Percentiles rank a stretch among this genome's conserved stretches.
phyloP scores from a whole-genome alignment of 1,139 yeast species.

The Pichia sorboxylosa region DNA sequence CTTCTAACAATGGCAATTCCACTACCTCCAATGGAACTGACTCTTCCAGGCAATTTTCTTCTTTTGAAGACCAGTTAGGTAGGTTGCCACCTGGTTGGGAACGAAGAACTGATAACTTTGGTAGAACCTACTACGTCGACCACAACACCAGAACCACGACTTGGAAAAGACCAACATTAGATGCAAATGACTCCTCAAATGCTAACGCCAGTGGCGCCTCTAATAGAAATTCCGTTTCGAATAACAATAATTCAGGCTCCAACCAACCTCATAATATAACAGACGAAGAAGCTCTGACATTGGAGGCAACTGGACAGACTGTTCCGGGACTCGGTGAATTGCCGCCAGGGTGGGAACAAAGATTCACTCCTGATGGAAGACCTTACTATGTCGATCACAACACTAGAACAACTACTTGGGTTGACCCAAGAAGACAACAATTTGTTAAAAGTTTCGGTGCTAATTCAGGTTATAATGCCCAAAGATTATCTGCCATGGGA shows the following conservation, averaged over 20 bases:
- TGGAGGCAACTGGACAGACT: constrained; percentile 85
- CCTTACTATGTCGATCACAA: constrained; percentile 97
- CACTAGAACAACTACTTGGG: constrained; percentile 99
- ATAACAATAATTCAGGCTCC: constrained; percentile 7
- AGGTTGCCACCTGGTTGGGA: constrained; percentile 99
- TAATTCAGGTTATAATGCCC: constrained; percentile 81
- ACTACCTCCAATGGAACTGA: constrained; percentile 12
- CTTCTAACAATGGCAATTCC: neutral
- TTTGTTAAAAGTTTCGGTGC: constrained; percentile 92
- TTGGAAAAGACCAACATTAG: constrained; percentile 89
- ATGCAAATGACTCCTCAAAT: constrained; percentile 48
- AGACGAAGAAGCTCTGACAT: constrained; percentile 46
- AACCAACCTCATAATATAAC: constrained; percentile 31
- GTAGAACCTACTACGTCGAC: constrained; percentile 95
- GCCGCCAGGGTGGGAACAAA: constrained; percentile 98
- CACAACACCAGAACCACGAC: constrained; percentile 96
- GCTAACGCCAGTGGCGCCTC: constrained; percentile 49
- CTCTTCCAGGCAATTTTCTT: constrained; percentile 57
- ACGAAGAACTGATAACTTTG: constrained; percentile 92
- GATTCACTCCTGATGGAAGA: constrained; percentile 95
- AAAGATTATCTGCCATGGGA: constrained; percentile 96
- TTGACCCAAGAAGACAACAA: constrained; percentile 97
- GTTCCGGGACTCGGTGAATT: constrained; percentile 93
- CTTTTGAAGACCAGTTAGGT: constrained; percentile 95
- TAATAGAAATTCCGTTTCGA: constrained; percentile 56